Evolutionary conservation across 2,329 filamentous ascomycete species (phyloP).

Genomic region (Aspergillus candidus): DNA sequence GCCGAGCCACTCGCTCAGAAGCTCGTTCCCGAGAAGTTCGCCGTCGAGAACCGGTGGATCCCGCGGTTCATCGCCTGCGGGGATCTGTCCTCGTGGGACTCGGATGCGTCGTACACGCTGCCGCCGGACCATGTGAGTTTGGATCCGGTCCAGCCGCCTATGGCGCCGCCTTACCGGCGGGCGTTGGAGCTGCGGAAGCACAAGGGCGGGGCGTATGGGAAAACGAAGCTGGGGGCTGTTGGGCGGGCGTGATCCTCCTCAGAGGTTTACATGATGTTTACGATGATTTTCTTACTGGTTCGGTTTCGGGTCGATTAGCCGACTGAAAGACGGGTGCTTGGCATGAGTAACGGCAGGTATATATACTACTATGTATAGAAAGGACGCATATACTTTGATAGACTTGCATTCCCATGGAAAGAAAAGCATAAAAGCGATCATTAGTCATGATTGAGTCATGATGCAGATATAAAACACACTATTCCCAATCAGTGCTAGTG

Average conservation of each 20-base stretch:
- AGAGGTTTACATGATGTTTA: neutral
- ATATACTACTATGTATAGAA: no score
- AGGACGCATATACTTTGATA: no score
- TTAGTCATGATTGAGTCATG: no score
- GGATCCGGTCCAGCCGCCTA: constrained; percentile 90
- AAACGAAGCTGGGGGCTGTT: constrained; percentile 48
- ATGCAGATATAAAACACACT: no score
- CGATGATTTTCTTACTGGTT: neutral
- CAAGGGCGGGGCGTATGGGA: constrained; percentile 70
- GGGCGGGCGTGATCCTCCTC: constrained; percentile 18
- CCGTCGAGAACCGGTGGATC: constrained; percentile 65
- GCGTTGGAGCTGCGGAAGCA: constrained; percentile 78
- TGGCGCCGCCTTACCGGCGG: constrained; percentile 88
- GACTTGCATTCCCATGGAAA: no score
- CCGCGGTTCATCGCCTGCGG: constrained; percentile 96
- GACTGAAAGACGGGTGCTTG: no score
- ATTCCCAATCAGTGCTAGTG: no score
- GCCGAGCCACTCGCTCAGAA: constrained; percentile 16
- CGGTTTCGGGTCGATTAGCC: no score
- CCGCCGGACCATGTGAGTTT: constrained; percentile 80
- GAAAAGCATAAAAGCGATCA: no score
- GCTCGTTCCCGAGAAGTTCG: constrained; percentile 20
- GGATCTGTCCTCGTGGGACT: constrained; percentile 89
- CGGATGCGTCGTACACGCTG: constrained; percentile 87
- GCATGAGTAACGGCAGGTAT: no score